phyloP scores from a whole-genome alignment of 129 eudicot species.

The Chrysanthemum lavandulifolium region DNA sequence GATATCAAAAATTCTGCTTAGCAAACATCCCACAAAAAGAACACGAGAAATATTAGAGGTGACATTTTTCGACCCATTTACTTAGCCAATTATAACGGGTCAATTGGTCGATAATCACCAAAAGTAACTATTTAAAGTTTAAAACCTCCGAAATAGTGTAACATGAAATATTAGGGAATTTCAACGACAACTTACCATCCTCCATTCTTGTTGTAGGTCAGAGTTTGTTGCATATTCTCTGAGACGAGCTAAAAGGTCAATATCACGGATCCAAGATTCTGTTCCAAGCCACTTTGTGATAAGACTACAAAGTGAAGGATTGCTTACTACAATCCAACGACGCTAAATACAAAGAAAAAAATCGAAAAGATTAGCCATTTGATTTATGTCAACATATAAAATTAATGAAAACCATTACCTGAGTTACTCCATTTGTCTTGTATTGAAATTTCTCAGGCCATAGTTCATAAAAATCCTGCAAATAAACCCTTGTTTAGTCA shows the following conservation, averaged over 20 bases:
- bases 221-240: conserved; percentile 46
- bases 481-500: conserved; percentile 17
- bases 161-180: too few relatives aligned
- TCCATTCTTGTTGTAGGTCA: conserved; percentile 51
- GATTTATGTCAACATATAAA: conserved; percentile 16
- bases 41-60: not conserved
- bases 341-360: too few relatives aligned
- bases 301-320: conserved; percentile 50
- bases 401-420: conserved; percentile 33
- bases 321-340: conserved; percentile 71
- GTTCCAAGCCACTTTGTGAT: conserved; percentile 60
- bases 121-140: too few relatives aligned
- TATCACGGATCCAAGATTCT: conserved; percentile 52
- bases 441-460: conserved; percentile 63
- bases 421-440: conserved; percentile 67
- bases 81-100: not conserved
- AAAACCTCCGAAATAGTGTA: too few relatives aligned
- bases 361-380: conserved; percentile 16
- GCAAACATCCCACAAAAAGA: not conserved
- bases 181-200: conserved; percentile 32
- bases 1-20: conserved; percentile 17
- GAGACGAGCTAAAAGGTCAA: conserved; percentile 45
- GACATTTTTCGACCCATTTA: too few relatives aligned
- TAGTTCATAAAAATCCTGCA: conserved; percentile 56
- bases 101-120: too few relatives aligned